Evolutionary conservation across 176 grass and related monocot genomes (phyloP), one percentile per base, ranked within the genome.

Genomic region (Stipa capillata): DNA sequence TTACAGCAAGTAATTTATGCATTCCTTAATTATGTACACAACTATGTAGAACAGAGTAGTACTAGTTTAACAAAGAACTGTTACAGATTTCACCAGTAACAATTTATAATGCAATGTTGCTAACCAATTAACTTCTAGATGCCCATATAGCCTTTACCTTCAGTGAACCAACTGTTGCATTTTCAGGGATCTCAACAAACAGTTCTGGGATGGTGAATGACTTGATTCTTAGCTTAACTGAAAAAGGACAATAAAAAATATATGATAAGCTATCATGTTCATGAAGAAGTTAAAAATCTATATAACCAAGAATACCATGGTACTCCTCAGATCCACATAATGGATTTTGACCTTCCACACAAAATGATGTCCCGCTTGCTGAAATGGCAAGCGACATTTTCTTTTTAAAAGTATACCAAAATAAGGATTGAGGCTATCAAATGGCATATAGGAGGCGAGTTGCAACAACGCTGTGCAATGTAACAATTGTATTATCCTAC

Each of bases 131-230:
- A 68, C 40, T 69, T 69, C 65, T 69, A 69, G 23, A 69, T 44
- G 3, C 4, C n/a, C 0, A 28, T 47, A 18, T 69, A 45, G 40
- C 65, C 6, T 45, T 69, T 69, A 69, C 89, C 78, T 91, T 94
- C n/a, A 91, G 72, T n/a, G 80, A 81, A 82, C 60, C 79, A 78
- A 91, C 32, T n/a, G 89, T 80, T 60, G 89, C 79, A 78, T 81
- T 89, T 82, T 93, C 85, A 83, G 85, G 87, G 76, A 91, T 81
- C 56, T 89, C 87, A 77, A 93, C 72, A 51, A 83, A 83, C 57
- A 93, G 70, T 77, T 93, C 90, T 3, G 87, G 90, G 23, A 93
- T 80, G 21, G 71, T 79, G 65, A 95, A 83, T 43, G 86, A 91
- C 37, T 89, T 87, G 60, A 87, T 85, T 55, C 77, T 72, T 68